Conservation (phyloP, 2,329 filamentous ascomycete genomes). For the Colletotrichum viniferum region DNA sequence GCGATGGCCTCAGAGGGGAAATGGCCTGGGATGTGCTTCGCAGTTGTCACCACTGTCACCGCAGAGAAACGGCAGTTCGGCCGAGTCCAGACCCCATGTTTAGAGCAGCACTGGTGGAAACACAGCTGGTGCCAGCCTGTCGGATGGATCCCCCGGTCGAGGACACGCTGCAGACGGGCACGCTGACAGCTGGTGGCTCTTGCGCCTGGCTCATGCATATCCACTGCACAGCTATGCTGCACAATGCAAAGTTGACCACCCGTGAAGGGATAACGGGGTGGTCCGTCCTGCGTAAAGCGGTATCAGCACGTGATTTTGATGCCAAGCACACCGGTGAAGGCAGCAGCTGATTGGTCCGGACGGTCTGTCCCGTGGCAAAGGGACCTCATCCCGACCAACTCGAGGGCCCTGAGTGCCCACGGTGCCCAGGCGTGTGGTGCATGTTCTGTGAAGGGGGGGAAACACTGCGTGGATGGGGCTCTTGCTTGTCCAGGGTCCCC, state of each 20-base stretch:
- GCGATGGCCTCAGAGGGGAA: conserved; percentile 9
- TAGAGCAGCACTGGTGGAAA: neutral
- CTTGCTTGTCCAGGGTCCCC: neutral
- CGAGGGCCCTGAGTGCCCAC: neutral
- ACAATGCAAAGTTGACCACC: neutral
- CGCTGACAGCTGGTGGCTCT: neutral
- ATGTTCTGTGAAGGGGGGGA: neutral
- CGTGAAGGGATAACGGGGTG: neutral
- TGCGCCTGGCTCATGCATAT: neutral
- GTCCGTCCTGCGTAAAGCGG: neutral
- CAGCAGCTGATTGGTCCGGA: conserved; percentile 12
- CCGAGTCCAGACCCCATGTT: conserved; percentile 1
- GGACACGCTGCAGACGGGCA: neutral
- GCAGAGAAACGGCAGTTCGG: conserved; percentile 9
- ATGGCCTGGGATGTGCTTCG: neutral
- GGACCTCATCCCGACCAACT: conserved; percentile 12
- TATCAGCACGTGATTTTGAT: neutral
- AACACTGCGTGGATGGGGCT: neutral
- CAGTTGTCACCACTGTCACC: neutral
- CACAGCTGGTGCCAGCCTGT: neutral
- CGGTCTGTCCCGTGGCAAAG: conserved; percentile 7
- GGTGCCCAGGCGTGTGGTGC: neutral
- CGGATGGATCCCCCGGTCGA: neutral
- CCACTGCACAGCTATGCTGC: neutral
- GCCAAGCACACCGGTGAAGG: neutral